phyloP scores from a whole-genome alignment of 2,329 filamentous ascomycete genomes.

The Ampelomyces quisqualis region DNA sequence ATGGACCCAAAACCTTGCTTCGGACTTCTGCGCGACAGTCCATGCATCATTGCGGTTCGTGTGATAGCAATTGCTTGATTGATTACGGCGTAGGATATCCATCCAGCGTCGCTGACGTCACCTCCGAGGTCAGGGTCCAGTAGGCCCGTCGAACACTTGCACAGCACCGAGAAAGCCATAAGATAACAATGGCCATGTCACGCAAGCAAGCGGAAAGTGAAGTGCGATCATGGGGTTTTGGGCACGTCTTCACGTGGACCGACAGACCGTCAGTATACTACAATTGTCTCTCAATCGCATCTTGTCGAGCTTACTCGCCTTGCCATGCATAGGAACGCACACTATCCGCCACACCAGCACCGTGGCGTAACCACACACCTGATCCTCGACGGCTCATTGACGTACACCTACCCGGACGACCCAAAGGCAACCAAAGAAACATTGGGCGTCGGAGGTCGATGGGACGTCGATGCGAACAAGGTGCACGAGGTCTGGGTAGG shows the following conservation, averaged over 20 bases:
- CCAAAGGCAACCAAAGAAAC: conserved; percentile 57
- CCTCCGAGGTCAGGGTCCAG: conserved; percentile 24
- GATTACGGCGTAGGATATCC: too few species aligned
- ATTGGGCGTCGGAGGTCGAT: conserved; percentile 60
- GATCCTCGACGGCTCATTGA: conserved; percentile 64
- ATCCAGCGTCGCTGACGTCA: conserved; percentile 18
- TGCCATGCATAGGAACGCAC: conserved; percentile 62
- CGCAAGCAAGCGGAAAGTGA: conserved; percentile 58
- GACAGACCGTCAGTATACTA: conserved; percentile 63
- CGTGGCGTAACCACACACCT: conserved; percentile 66
- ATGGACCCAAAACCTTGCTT: conserved; percentile 3
- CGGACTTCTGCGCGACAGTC: conserved; percentile 5
- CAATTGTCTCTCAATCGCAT: conserved; percentile 7
- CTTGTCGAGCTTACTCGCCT: too few species aligned
- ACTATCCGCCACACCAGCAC: conserved; percentile 70
- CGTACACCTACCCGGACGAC: conserved; percentile 66
- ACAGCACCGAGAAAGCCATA: too few species aligned
- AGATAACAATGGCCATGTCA: conserved; percentile 41
- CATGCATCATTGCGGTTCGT: conserved; percentile 3
- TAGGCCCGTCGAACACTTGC: too few species aligned
- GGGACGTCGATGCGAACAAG: conserved; percentile 66
- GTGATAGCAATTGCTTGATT: not conserved
- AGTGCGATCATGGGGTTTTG: conserved; percentile 69
- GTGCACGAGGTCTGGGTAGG: conserved; percentile 72
- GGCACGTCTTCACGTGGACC: conserved; percentile 69